Evolutionary conservation across 371 early-diverging fungal species (phyloP).

Genomic region (Umbelopsis sp.): DNA sequence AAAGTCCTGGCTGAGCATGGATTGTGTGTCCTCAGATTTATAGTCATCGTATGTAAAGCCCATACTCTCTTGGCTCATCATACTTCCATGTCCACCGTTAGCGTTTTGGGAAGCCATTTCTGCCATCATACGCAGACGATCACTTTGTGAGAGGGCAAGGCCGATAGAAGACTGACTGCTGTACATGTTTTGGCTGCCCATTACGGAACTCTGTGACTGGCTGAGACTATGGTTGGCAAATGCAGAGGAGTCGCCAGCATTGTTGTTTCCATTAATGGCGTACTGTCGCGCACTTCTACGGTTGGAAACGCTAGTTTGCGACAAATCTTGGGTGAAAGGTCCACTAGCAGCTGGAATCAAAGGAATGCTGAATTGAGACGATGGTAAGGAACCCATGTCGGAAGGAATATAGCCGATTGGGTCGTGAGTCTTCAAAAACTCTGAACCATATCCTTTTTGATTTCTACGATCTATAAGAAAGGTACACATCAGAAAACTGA

Average conservation of each 20-base stretch:
- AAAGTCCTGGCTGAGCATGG: slow-evolving; percentile 54
- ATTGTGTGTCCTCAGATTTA: slow-evolving; percentile 62
- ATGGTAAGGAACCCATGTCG: slow-evolving; percentile 57
- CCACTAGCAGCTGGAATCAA: slow-evolving; percentile 67
- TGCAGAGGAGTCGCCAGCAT: slow-evolving; percentile 30
- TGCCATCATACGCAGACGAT: slow-evolving; percentile 64
- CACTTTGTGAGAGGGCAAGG: slow-evolving; percentile 66
- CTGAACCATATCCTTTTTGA: slow-evolving; percentile 53
- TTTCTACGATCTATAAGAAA: slow-evolving; percentile 50
- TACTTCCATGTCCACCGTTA: slow-evolving; percentile 16
- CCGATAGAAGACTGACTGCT: slow-evolving; percentile 59
- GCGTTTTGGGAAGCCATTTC: slow-evolving; percentile 46
- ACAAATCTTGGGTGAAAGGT: slow-evolving; percentile 74
- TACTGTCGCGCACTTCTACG: slow-evolving; percentile 40
- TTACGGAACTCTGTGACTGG: slow-evolving; percentile 24
- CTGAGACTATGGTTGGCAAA: slow-evolving; percentile 49
- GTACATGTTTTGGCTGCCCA: slow-evolving; percentile 45
- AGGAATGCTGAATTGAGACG: slow-evolving; percentile 65
- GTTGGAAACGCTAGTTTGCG: slow-evolving; percentile 54
- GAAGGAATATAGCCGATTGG: slow-evolving; percentile 64
- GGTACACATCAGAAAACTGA: background rate
- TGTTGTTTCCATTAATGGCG: slow-evolving; percentile 29
- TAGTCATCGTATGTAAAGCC: slow-evolving; percentile 58
- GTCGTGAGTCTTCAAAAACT: slow-evolving; percentile 62
- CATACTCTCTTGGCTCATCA: slow-evolving; percentile 60